A percentile compares a stretch with the other conserved stretches of the same genome.
phyloP scores from a whole-genome alignment of 2,329 filamentous ascomycete species.

The Tolypocladium album region DNA sequence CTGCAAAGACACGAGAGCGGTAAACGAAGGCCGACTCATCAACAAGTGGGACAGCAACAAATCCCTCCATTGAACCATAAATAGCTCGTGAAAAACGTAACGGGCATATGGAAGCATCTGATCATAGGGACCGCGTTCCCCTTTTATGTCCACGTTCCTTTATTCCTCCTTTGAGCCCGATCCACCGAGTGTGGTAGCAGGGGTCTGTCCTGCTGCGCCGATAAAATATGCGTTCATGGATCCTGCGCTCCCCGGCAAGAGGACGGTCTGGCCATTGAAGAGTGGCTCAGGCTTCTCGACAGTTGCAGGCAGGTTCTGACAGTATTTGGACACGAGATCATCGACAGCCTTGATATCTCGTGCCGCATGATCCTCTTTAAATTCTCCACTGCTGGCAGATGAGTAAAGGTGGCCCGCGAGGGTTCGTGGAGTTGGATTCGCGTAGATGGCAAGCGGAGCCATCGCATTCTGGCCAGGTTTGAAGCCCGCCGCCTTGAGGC shows the following conservation, averaged over 20 bases:
- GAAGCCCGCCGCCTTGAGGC: slow-evolving; percentile 9
- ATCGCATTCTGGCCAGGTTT: slow-evolving; percentile 4
- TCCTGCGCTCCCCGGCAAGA: slow-evolving; percentile 80
- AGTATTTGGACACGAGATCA: slow-evolving; percentile 17
- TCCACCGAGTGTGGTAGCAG: too few species aligned
- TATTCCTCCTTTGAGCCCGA: too few species aligned
- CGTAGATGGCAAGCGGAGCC: slow-evolving; percentile 15
- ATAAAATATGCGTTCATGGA: slow-evolving; percentile 80
- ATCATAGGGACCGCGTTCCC: too few species aligned
- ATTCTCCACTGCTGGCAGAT: slow-evolving; percentile 1
- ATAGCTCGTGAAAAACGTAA: too few species aligned
- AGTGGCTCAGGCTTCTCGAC: slow-evolving; percentile 12
- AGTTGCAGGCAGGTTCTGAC: slow-evolving; percentile 11
- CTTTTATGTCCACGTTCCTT: too few species aligned
- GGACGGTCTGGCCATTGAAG: slow-evolving; percentile 42
- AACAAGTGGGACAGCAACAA: too few species aligned
- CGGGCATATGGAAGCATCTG: too few species aligned
- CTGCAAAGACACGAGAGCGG: too few species aligned
- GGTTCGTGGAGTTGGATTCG: slow-evolving; percentile 14
- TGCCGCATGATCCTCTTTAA: background rate
- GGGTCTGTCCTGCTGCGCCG: too few species aligned
- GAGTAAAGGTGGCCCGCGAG: slow-evolving; percentile 10
- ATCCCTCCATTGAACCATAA: too few species aligned
- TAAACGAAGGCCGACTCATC: too few species aligned
- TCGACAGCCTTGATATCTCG: slow-evolving; percentile 3